Percentiles rank a stretch among this genome's conserved stretches.
Conservation (phyloP, 495 filamentous ascomycete species). For the Penicillium lividum region DNA sequence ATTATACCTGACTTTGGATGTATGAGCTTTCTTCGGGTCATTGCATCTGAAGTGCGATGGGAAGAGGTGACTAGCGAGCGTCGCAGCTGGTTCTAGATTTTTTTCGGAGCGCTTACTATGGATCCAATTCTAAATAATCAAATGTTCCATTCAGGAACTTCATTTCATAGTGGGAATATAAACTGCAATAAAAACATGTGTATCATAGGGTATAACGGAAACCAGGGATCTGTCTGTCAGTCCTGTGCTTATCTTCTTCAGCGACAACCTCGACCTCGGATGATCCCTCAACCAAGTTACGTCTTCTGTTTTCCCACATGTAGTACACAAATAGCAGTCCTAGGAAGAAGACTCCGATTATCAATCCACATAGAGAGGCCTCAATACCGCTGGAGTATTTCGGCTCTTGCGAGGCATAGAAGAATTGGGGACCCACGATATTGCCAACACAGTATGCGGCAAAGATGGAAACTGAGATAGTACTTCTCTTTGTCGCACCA, state of each 20-base stretch:
- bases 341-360: constrained; percentile 10
- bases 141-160: too few relatives aligned
- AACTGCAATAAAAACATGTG: background rate
- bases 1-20: too few relatives aligned
- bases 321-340: constrained; percentile 9
- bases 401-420: constrained; percentile 10
- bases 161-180: too few relatives aligned
- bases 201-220: constrained; percentile 9
- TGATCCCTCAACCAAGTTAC: background rate
- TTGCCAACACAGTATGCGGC: constrained; percentile 14
- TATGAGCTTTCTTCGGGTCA: too few relatives aligned
- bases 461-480: constrained; percentile 9
- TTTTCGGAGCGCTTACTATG: too few relatives aligned
- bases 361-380: constrained; percentile 13
- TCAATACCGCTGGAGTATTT: constrained; percentile 9
- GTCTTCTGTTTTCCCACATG: constrained; percentile 12
- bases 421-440: constrained; percentile 17
- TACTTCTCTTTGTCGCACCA: constrained; percentile 28
- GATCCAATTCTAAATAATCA: too few relatives aligned
- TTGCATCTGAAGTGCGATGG: too few relatives aligned
- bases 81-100: too few relatives aligned
- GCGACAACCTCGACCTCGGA: background rate
- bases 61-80: too few relatives aligned
- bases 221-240: constrained; percentile 6
- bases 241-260: constrained; percentile 5